Conservation (phyloP, 352 stramenopile genomes). For the Phytophthora pinifolia region DNA sequence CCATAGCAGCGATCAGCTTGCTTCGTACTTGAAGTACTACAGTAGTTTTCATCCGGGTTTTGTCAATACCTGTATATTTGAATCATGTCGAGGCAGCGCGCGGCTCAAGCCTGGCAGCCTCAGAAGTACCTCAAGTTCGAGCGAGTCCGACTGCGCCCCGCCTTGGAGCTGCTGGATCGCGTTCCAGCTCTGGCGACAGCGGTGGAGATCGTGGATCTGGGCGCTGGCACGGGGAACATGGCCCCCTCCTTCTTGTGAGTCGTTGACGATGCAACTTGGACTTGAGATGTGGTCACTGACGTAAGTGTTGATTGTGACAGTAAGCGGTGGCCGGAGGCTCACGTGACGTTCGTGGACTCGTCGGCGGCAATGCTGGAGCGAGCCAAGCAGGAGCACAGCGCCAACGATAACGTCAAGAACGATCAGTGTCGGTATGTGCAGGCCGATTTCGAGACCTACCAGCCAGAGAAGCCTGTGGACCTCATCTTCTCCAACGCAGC, state of each 20-base stretch:
- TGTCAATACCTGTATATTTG: neutral
- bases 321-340: constrained; percentile 46
- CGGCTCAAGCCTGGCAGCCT: constrained; percentile 48
- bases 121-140: constrained; percentile 66
- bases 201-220: constrained; percentile 50
- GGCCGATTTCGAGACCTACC: constrained; percentile 56
- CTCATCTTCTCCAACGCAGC: constrained; percentile 78
- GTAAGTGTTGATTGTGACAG: constrained; percentile 15
- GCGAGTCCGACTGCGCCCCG: constrained; percentile 47
- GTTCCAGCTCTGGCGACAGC: constrained; percentile 26
- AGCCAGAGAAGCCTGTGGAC: constrained; percentile 40
- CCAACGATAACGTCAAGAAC: constrained; percentile 17
- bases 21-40: too few relatives aligned
- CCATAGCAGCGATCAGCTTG: constrained; percentile 24
- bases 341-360: constrained; percentile 63
- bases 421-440: constrained; percentile 40
- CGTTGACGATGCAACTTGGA: neutral
- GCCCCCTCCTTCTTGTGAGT: constrained; percentile 52
- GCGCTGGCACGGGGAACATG: constrained; percentile 74
- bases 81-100: neutral
- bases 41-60: neutral
- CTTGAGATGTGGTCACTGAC: neutral
- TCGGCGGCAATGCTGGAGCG: constrained; percentile 58
- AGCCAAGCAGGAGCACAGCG: constrained; percentile 39
- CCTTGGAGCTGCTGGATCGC: constrained; percentile 59